Evolutionary conservation across 768 basidiomycete genomes (phyloP).

Genomic region (Leccinum subgranulosum): DNA sequence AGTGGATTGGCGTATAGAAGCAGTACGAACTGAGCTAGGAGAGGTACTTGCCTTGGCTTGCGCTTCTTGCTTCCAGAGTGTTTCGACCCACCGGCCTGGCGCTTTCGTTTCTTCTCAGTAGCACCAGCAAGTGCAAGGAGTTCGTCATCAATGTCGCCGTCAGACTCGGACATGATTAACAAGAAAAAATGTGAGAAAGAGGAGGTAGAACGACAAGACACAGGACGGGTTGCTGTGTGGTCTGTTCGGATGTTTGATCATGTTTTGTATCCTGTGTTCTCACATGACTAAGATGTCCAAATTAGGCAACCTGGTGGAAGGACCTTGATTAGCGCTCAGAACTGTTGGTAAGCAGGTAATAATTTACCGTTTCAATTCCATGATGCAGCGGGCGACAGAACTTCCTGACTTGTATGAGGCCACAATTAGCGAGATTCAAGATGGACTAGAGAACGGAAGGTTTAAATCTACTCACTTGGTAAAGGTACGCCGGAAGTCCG

Average conservation of each 20-base stretch:
- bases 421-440: conserved; percentile 51
- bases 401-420: conserved; percentile 60
- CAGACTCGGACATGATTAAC: conserved; percentile 45
- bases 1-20: conserved; percentile 3
- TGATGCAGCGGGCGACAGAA: conserved; percentile 2
- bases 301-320: conserved; percentile 9
- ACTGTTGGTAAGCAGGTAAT: background rate
- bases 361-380: background rate
- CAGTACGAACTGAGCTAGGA: background rate
- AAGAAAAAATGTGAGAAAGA: background rate
- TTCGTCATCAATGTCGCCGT: conserved; percentile 60
- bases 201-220: background rate
- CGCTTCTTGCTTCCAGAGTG: conserved; percentile 58
- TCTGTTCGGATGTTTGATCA: conserved; percentile 13
- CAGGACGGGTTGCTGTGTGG: background rate
- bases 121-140: conserved; percentile 80
- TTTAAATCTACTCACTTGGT: conserved; percentile 64
- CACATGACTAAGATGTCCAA: conserved; percentile 14
- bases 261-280: conserved; percentile 14
- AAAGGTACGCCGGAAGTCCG: conserved; percentile 36
- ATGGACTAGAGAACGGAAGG: conserved; percentile 44
- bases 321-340: background rate
- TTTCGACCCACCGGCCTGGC: conserved; percentile 45
- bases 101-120: conserved; percentile 62
- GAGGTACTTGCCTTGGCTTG: conserved; percentile 60